Base-by-base conservation (phyloP, 1,139 yeast species). In the Scheffersomyces illinoinensis region DNA sequence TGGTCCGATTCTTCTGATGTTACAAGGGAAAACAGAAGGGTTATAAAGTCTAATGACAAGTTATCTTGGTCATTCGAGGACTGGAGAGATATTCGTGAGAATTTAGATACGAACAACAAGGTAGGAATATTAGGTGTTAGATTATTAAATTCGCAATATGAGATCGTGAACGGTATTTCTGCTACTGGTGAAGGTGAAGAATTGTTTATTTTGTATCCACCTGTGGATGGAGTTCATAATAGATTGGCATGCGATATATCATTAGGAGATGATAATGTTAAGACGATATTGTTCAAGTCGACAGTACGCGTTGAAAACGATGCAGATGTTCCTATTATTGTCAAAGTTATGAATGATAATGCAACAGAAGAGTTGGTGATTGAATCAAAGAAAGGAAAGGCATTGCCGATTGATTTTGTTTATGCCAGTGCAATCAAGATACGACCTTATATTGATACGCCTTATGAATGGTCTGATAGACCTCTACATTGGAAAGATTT, bases 21-120 rank as follows among this genome's bases (percentile, higher is more conserved):
- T 7, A 58, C 61, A 59, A 64, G 53, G 47, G 67, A 53, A 10
- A 67, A 54, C 63, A 67, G 73, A 50, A 77, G 81, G 0, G 59
- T 69, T 0, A 72, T 93, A 24, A 76, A 77, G 54, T 82, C 87
- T 53, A 83, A 85, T 3, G 84, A 83, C 5, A 75, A 76, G 7
- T 74, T 85, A 12, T 90, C 93, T 0, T 96, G 98, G 98, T 88
- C 95, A 52, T 96, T 96, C 77, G 97, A 93, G 68, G 97, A 95
- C 68, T 95, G 98, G 98, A 83, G 91, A 62, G 83, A 83, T 47
- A 85, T 93, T 21, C 87, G 99, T 71, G 97, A 95, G 68, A 87
- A 88, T 60, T 77, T 93, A 59, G 88, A 86, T 62, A 85, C 91
- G 2, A 89, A 89, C 62, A 85, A 83, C 54, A 85, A 83, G 26